These are phyloP conservation scores for Erigeron philadelphicus DNA, from an alignment of 140 eudicot genomes.

Conservation along the genomic window DNA sequence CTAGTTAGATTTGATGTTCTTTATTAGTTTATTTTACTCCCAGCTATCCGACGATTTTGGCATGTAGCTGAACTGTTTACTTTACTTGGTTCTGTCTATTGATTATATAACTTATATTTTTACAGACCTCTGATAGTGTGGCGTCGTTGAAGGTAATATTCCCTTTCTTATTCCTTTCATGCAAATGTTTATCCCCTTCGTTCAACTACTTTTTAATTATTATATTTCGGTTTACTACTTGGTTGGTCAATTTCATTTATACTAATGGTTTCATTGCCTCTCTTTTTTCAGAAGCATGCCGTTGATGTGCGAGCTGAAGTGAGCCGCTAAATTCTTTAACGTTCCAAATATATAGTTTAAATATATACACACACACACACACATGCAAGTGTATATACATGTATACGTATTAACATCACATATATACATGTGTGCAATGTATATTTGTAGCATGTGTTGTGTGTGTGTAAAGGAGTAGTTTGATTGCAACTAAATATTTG, in stretches of 20 bases:
- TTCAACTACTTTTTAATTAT: not conserved
- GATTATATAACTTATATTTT: not conserved
- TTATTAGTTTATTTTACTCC: constrained; percentile 15
- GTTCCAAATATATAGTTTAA: not conserved
- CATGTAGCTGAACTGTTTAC: not conserved
- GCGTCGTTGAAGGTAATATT: not conserved
- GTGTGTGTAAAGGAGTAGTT: not conserved
- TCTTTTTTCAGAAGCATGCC: constrained; percentile 43
- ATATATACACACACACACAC: too few relatives aligned
- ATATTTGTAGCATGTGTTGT: not conserved
- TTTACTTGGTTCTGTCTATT: not conserved
- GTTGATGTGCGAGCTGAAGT: constrained; percentile 79
- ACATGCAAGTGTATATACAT: not conserved
- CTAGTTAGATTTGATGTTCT: not conserved
- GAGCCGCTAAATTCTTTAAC: constrained; percentile 22
- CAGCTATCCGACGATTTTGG: not conserved
- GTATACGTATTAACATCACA: not conserved
- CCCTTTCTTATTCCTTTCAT: not conserved
- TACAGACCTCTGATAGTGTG: not conserved
- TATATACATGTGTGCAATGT: not conserved
- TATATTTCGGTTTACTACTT: not conserved
- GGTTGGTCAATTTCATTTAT: not conserved
- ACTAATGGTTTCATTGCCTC: not conserved
- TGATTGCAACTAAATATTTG: not conserved
- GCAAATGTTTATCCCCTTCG: not conserved